Evolutionary conservation across 495 filamentous ascomycete genomes (phyloP), one percentile per base, ranked within the genome.

Genomic region (Tuber melanosporum): DNA sequence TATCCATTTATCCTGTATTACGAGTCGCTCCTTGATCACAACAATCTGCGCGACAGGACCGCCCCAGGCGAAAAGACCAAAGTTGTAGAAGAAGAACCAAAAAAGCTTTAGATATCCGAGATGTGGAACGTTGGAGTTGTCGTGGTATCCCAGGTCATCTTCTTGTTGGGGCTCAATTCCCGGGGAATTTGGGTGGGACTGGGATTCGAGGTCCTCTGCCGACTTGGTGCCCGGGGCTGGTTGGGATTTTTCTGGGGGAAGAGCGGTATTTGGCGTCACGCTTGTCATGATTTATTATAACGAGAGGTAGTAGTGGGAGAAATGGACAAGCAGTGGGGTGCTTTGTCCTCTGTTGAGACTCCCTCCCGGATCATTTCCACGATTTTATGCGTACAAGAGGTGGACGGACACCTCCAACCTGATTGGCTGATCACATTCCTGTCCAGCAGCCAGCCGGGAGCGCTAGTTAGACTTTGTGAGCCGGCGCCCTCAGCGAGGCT

Each of bases 1-100:
- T 44, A 85, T 85, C 84, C 82, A 85, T 82, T 84, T 76, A 4
- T 85, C 84, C 78, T 84, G 41, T 3, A 84, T 78, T 3, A 85
- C 84, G 19, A 85, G 78, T 17, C 74, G 80, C 66, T 85, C 83
- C 77, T 85, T 85, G 49, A 85, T 84, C 4, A 85, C 71, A 10
- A 81, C 82, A 47, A 85, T 85, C 73, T 85, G 84, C 12, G 83
- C 84, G n/a, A 85, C 84, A 3, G 84, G 82, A n/a, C 84, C 83
- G 14, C 84, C 84, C 84, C 84, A 85, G 32, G 84, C 83, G 73
- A 85, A 85, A 70, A 84, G 78, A 32, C 84, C 83, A 74, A 85
- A 85, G 74, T 84, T 84, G 70, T 81, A 83, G 77, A 85, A 85
- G 78, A 85, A 85, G 71, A 82, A 84, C 83, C 84, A 85, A 57